Conservation (phyloP, 2,329 filamentous ascomycete species). For the Alternaria rosae region DNA sequence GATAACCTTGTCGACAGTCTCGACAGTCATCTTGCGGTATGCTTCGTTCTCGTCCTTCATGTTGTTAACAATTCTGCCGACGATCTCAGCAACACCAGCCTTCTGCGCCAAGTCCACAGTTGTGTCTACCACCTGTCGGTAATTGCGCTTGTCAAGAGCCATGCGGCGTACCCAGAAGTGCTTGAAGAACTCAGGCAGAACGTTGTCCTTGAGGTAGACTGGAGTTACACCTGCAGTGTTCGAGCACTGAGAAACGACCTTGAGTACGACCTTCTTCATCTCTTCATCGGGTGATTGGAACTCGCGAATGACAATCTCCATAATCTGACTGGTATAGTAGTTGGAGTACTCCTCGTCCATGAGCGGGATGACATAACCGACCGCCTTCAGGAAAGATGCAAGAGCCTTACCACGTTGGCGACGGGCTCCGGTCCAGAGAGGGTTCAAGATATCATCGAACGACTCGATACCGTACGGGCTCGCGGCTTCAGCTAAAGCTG, state of each 20-base stretch:
- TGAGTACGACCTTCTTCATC: slow-evolving; percentile 99
- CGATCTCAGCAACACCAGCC: slow-evolving; percentile 94
- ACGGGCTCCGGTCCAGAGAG: slow-evolving; percentile 92
- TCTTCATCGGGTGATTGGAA: slow-evolving; percentile 98
- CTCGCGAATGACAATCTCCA: slow-evolving; percentile 96
- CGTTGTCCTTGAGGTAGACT: slow-evolving; percentile 92
- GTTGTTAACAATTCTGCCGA: slow-evolving; percentile 91
- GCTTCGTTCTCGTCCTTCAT: slow-evolving; percentile 98
- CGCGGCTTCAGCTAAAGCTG: slow-evolving; percentile 91
- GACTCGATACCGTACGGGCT: slow-evolving; percentile 99
- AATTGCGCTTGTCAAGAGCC: slow-evolving; percentile 97
- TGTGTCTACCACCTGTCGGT: slow-evolving; percentile 96
- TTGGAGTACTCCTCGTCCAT: slow-evolving; percentile 99
- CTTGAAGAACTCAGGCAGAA: slow-evolving; percentile 97
- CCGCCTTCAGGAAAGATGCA: slow-evolving; percentile 94
- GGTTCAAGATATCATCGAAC: slow-evolving; percentile 97
- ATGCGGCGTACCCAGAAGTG: slow-evolving; percentile 98
- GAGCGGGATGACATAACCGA: slow-evolving; percentile 96
- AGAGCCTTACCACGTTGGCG: slow-evolving; percentile 97
- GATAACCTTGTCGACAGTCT: slow-evolving; percentile 96
- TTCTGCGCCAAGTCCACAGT: slow-evolving; percentile 97
- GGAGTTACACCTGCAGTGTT: slow-evolving; percentile 94
- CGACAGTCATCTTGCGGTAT: slow-evolving; percentile 98
- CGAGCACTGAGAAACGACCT: slow-evolving; percentile 95
- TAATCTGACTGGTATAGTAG: slow-evolving; percentile 98